Evolutionary conservation across 2,329 filamentous ascomycete species (phyloP), one percentile per base, ranked within the genome.

Genomic region (Monosporascus sp.): DNA sequence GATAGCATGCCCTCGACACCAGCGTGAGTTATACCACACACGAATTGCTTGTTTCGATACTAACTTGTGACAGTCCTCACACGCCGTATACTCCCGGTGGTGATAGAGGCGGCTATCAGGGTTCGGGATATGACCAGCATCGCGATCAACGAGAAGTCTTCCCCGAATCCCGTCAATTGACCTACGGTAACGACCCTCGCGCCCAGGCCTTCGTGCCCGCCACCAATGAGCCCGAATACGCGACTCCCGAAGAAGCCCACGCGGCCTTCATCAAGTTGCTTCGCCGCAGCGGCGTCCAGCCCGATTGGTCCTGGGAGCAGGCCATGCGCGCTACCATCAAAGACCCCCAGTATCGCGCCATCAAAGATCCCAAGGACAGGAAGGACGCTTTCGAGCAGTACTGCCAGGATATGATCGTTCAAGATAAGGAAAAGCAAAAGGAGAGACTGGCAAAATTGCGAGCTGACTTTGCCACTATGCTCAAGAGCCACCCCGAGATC

Each of bases 401-500:
- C 76, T 90, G 90, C 68, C 81, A 90, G 63, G 90, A 97, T 70
- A 82, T 96, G 71, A 85, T 94, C 62, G 79, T 88, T 61, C 90
- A 97, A 74, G 94, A 99, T 75, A 94, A 95, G 76, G 90, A 95
- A 71, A 88, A 89, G 62, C 92, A 92, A 67, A 93, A 96, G 72
- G 93, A 97, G 74, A 87, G 94, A 68, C 80, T 96, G 70, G 81
- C 89, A 63, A 97, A 97, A 76, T 80, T 97, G 66, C 89, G 91
- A 65, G 81, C 89, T 71, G 94, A 97, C 77, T 99, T 99, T 72
- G 88, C 88, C 62, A 92, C 87, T 52, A 99, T 99, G 94, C 81
- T 99, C 61, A 90, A 88, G 73, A 92, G 91, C 60, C 93, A 99
- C 70, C 91, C 92, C 56, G 94, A 99, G 72, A 97, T 99, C 72